Evolutionary conservation across 2,329 filamentous ascomycete genomes (phyloP), one percentile per base, ranked within the genome.

Genomic region (Zymoseptoria brevis): DNA sequence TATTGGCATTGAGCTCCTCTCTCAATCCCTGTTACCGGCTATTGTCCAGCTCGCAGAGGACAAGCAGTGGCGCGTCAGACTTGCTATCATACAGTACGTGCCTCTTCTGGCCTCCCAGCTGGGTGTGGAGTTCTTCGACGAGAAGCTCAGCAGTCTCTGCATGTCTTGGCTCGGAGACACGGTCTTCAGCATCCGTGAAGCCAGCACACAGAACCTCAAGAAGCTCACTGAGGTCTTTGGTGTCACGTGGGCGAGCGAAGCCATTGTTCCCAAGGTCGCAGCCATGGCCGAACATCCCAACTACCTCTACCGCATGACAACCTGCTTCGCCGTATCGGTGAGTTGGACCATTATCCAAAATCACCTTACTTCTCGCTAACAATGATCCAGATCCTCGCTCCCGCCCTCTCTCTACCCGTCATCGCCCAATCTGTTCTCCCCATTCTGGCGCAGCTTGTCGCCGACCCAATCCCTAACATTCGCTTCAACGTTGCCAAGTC

Each of bases 401-500:
- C 89, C 30, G 95, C 96, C 57, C 89, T 99, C 69, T 95, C 89
- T 73, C 83, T 97, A 68, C 89, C 92, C 60, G 93, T 97, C 61
- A 96, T 99, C 74, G 87, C 90, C 71, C 87, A 88, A 72, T 94
- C 90, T 35, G 95, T 99, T 67, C 83, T 99, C 21, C 94, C 94
- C 48, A 97, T 99, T 82, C 85, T 99, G 73, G 90, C 96, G 76
- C 90, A 93, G 78, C 88, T 99, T 57, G 90, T 95, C 56, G 83
- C 85, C 52, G 94, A 99, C 72, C 91, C 95, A 51, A 99, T 99
- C 64, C 94, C 94, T 67, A 99, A 99, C 78, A 99, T 99, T 73
- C 90, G 94, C 55, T 99, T 99, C 83, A 99, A 99, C 75, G 94
- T 99, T 53, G 94, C 94, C 68, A 99, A 99, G 80, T 97, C 94